These are phyloP conservation scores for Botrytis hyacinthi DNA, from an alignment of 2,329 filamentous ascomycete genomes.

Conservation along the genomic window DNA sequence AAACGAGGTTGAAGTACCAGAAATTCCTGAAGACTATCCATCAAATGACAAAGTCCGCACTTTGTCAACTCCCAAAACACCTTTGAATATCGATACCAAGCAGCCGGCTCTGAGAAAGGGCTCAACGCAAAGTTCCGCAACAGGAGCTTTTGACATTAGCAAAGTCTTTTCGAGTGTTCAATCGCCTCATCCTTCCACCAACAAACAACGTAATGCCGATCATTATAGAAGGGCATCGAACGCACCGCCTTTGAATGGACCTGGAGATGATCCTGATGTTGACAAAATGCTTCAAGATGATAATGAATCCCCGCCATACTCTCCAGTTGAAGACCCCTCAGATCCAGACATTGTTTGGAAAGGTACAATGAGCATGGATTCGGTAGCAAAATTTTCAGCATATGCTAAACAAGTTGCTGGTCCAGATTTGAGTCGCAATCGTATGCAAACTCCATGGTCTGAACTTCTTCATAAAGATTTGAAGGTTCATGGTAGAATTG, in stretches of 20 bases:
- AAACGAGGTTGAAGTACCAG: conserved; percentile 37
- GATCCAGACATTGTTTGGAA: conserved; percentile 76
- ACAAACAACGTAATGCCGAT: conserved; percentile 40
- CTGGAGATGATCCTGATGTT: conserved; percentile 80
- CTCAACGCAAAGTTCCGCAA: conserved; percentile 27
- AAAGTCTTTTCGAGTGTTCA: conserved; percentile 82
- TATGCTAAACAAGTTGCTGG: conserved; percentile 83
- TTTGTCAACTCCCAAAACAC: conserved; percentile 31
- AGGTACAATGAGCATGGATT: conserved; percentile 73
- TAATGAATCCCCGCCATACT: conserved; percentile 78
- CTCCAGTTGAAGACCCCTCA: conserved; percentile 69
- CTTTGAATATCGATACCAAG: conserved; percentile 38
- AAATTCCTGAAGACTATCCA: conserved; percentile 35
- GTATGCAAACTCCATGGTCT: conserved; percentile 61
- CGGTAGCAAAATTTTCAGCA: conserved; percentile 71
- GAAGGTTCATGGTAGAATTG: conserved; percentile 75
- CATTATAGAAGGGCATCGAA: conserved; percentile 40
- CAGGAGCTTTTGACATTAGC: conserved; percentile 70
- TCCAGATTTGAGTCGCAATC: conserved; percentile 63
- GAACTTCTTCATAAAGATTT: conserved; percentile 70
- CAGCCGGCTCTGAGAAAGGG: conserved; percentile 30
- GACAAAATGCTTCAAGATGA: conserved; percentile 83
- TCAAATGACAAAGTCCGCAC: conserved; percentile 34
- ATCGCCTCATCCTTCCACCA: conserved; percentile 52
- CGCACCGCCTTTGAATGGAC: conserved; percentile 47